A percentile compares a stretch with the other conserved stretches of the same genome.
Conservation (phyloP, 2,329 filamentous ascomycete species). For the Paecilomyces sp. region DNA sequence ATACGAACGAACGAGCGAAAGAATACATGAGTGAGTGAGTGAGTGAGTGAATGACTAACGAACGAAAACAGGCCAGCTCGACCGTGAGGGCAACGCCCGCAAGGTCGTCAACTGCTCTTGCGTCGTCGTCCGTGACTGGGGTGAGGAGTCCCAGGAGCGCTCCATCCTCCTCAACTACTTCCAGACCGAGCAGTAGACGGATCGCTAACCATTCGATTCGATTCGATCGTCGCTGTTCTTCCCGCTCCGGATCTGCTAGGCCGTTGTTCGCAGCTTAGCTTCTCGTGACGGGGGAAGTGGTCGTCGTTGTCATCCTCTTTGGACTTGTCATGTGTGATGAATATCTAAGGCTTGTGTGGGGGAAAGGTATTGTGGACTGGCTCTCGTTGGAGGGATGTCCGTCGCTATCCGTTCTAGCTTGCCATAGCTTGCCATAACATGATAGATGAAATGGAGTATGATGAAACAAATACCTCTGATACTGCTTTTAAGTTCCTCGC, state of each 20-base stretch:
- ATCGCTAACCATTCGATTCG: too few species aligned
- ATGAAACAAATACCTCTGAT: background rate
- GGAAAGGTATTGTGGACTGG: background rate
- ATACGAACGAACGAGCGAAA: too few species aligned
- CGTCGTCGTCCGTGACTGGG: slow-evolving; percentile 99
- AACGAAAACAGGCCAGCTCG: slow-evolving; percentile 68
- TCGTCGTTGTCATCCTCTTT: background rate
- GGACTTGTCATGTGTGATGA: background rate
- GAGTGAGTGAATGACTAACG: too few species aligned
- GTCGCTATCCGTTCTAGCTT: background rate
- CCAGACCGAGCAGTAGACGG: slow-evolving; percentile 63
- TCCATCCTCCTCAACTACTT: slow-evolving; percentile 99
- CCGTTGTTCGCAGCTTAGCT: background rate
- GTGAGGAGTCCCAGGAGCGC: slow-evolving; percentile 99
- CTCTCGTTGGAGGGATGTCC: too few species aligned
- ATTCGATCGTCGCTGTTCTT: background rate
- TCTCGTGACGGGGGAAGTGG: background rate
- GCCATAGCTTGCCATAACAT: background rate
- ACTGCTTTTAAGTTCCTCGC: too few species aligned
- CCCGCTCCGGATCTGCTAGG: background rate
- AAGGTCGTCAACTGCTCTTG: slow-evolving; percentile 99
- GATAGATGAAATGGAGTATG: background rate
- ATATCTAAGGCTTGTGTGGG: background rate
- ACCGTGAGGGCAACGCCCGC: slow-evolving; percentile 98
- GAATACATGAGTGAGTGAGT: too few species aligned